Evolutionary conservation across 208 protist species (phyloP).

Genomic region (Wallacemonas sp.): DNA sequence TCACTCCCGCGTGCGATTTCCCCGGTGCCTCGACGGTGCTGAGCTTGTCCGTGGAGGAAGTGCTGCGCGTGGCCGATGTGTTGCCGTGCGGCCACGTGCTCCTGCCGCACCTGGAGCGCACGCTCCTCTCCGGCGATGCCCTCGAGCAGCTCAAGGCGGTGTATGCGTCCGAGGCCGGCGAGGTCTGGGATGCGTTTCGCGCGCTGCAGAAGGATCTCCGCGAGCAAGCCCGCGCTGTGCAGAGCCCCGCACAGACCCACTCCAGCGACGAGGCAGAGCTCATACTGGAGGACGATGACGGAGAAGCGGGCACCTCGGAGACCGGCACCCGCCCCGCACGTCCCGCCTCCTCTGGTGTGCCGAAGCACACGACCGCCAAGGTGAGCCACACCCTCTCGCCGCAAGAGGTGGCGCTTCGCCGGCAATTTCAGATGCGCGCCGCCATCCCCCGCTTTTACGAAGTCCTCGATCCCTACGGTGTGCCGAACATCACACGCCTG

Average conservation of each 20-base stretch:
- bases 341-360: too few relatives aligned
- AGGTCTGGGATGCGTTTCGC: conserved; percentile 12
- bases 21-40: conserved; percentile 31
- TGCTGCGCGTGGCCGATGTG: conserved; percentile 55
- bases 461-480: conserved; percentile 51
- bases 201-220: not conserved
- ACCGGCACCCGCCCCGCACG: too few relatives aligned
- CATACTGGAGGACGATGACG: too few relatives aligned
- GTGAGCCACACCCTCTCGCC: conserved; percentile 9
- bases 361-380: too few relatives aligned
- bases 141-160: conserved; percentile 30
- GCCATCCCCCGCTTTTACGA: conserved; percentile 30
- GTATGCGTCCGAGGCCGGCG: conserved; percentile 11
- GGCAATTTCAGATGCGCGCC: conserved; percentile 38
- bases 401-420: conserved; percentile 21
- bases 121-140: conserved; percentile 28
- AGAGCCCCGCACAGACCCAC: too few relatives aligned
- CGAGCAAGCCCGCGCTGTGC: not conserved
- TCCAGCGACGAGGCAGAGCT: not conserved
- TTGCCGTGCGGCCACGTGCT: conserved; percentile 72
- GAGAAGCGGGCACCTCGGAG: too few relatives aligned
- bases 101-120: conserved; percentile 21
- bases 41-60: conserved; percentile 33
- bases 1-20: conserved; percentile 18
- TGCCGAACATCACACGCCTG: conserved; percentile 59